phyloP scores from a whole-genome alignment of 1,139 yeast species.

The Pichia sp. region DNA sequence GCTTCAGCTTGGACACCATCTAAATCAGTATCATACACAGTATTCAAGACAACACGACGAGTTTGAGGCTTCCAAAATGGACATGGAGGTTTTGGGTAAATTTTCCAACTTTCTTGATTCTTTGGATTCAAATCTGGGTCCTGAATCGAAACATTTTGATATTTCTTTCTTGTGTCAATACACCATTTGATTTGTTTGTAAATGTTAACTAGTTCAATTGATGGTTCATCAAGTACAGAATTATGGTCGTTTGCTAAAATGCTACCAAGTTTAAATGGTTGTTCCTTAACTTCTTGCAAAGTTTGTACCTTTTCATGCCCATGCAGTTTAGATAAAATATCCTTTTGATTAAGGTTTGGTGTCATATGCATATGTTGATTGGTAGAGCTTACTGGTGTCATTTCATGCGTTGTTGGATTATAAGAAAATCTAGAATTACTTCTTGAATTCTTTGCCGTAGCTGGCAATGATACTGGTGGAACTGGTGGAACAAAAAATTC shows the following conservation, averaged over 20 bases:
- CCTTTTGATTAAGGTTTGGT: constrained; percentile 1
- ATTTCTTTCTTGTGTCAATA: constrained; percentile 69
- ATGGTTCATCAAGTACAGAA: constrained; percentile 55
- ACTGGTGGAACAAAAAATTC: constrained; percentile 32
- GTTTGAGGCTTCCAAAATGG: constrained; percentile 76
- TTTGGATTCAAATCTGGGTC: constrained; percentile 76
- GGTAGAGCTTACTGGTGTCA: constrained; percentile 17
- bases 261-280: constrained; percentile 39
- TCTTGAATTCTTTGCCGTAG: constrained; percentile 7
- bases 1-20: constrained; percentile 17
- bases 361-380: not conserved
- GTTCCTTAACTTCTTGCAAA: not conserved
- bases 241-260: constrained; percentile 60
- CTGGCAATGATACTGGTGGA: constrained; percentile 28
- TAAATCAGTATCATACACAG: constrained; percentile 5
- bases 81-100: constrained; percentile 91
- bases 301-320: not conserved
- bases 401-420: constrained; percentile 28
- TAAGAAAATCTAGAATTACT: constrained; percentile 22
- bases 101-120: constrained; percentile 60
- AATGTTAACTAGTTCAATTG: constrained; percentile 62
- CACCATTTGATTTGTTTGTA: constrained; percentile 68
- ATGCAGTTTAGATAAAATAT: not conserved
- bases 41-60: constrained; percentile 4
- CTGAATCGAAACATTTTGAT: constrained; percentile 67